A percentile compares a stretch with the other conserved stretches of the same genome.
Conservation (phyloP, 2,329 filamentous ascomycete genomes). For the Chrysosphaeria jannelii region DNA sequence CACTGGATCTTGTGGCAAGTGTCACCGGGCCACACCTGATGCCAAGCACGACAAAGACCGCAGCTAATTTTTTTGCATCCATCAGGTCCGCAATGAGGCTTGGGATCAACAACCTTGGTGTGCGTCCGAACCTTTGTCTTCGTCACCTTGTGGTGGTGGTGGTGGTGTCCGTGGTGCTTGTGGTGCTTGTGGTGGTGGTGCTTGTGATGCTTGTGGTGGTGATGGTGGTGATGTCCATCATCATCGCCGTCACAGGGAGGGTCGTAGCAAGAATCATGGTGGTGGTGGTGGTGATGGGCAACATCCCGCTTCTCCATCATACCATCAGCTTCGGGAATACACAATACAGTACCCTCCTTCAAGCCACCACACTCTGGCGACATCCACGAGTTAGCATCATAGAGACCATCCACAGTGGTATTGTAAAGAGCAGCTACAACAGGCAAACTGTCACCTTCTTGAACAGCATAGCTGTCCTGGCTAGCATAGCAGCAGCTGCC, state of each 20-base stretch:
- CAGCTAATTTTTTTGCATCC: too few relatives aligned
- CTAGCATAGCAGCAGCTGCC: slow-evolving; percentile 1
- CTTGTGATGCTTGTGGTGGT: slow-evolving; percentile 1
- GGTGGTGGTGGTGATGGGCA: slow-evolving; percentile 1
- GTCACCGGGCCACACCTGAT: too few relatives aligned
- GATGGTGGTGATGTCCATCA: slow-evolving; percentile 1
- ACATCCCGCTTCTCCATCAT: slow-evolving; percentile 2
- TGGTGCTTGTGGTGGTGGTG: slow-evolving; percentile 1
- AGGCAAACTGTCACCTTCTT: slow-evolving; percentile 1
- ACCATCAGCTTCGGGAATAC: slow-evolving; percentile 1
- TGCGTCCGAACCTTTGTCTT: slow-evolving; percentile 1
- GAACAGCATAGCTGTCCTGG: slow-evolving; percentile 1
- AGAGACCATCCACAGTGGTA: slow-evolving; percentile 2
- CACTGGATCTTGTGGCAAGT: too few relatives aligned
- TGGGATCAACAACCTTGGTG: too few relatives aligned
- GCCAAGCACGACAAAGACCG: too few relatives aligned
- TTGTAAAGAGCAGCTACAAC: slow-evolving; percentile 2
- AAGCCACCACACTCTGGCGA: slow-evolving; percentile 1
- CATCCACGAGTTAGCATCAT: slow-evolving; percentile 2
- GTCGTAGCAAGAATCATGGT: background rate
- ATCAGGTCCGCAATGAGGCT: too few relatives aligned
- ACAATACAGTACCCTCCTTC: slow-evolving; percentile 2
- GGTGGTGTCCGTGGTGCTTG: slow-evolving; percentile 1
- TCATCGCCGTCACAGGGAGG: slow-evolving; percentile 1
- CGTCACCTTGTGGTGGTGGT: slow-evolving; percentile 1